Evolutionary conservation across 1,139 yeast genomes (phyloP), one percentile per base, ranked within the genome.

Genomic region (Suhomyces choctaworum): DNA sequence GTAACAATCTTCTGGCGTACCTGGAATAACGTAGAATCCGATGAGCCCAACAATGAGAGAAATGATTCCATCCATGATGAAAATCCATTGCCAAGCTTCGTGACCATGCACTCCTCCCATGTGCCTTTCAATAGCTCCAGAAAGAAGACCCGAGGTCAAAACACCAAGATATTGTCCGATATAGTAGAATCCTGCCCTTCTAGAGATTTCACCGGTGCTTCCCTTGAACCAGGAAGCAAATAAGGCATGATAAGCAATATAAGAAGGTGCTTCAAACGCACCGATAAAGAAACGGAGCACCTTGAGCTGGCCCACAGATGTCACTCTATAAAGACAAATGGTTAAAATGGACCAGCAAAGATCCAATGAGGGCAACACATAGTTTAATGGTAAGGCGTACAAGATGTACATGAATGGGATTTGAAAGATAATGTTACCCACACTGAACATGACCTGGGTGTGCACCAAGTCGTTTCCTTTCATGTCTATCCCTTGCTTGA

Each of bases 21-120:
- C 90, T 2, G 92, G 92, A 44, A 82, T 64, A 46, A 72, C 48
- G 49, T 76, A 73, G 47, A 79, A 69, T 0, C 89, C 90, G 41
- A 78, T 57, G 15, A 82, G 17, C 10, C 84, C 88, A 35, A 83
- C 77, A 3, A 65, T 74, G 21, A 81, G 50, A 2, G 88, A 76
- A 25, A 81, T 66, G 30, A 78, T 56, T 7, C 82, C 84, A 55
- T 82, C 88, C 44, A 82, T 70, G 40, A 83, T 73, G 51, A 79
- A 82, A 59, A 80, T 76, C 88, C 89, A 82, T 60, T 80, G 72
- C 89, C 89, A 82, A 9, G 85, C 79, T 22, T 61, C 69, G 22
- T 77, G 60, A 1, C 85, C 82, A 37, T 57, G 56, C 5, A 54
- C 56, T 20, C 77, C 78, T 37, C 68, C 62, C 48, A 82, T 56